Percentiles rank a stretch among this genome's conserved stretches.
These are phyloP conservation scores for Phytophthora cryptogea DNA, from an alignment of 352 stramenopile species.

Conservation along the genomic window DNA sequence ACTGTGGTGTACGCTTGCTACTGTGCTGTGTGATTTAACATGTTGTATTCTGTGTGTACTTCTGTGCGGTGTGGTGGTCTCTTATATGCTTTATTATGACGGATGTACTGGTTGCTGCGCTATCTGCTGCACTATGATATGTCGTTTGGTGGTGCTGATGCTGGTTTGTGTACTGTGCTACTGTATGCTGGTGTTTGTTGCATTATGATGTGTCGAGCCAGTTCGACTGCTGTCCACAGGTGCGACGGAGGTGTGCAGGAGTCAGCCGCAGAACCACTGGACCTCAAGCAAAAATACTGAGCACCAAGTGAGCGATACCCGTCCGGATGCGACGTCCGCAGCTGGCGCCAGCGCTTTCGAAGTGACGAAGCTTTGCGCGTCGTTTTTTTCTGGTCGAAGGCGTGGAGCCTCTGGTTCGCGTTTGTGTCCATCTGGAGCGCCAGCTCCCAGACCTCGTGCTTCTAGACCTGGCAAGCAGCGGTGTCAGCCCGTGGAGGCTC, in stretches of 20 bases:
- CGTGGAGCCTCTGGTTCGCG: slow-evolving; percentile 1
- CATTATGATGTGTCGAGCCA: neutral
- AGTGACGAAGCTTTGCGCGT: slow-evolving; percentile 5
- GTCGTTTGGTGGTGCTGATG: too few relatives aligned
- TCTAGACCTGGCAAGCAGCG: neutral
- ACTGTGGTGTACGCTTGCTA: too few relatives aligned
- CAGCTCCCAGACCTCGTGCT: neutral
- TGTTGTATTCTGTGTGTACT: too few relatives aligned
- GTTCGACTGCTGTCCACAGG: neutral
- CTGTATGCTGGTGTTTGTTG: too few relatives aligned
- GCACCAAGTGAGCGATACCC: neutral
- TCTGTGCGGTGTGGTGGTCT: too few relatives aligned
- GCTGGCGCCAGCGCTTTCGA: slow-evolving; percentile 2
- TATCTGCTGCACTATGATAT: too few relatives aligned
- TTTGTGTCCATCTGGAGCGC: neutral
- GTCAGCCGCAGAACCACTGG: neutral
- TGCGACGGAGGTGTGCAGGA: neutral
- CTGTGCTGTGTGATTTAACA: too few relatives aligned
- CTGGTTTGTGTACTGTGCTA: neutral
- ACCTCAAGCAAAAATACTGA: neutral
- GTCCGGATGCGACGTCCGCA: neutral
- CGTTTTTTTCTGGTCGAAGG: slow-evolving; percentile 2
- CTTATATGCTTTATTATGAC: too few relatives aligned
- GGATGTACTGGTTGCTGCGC: too few relatives aligned
- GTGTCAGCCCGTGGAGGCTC: neutral